Base-by-base conservation (phyloP, 208 protist genomes). In the Tritrichomonas musculus region DNA sequence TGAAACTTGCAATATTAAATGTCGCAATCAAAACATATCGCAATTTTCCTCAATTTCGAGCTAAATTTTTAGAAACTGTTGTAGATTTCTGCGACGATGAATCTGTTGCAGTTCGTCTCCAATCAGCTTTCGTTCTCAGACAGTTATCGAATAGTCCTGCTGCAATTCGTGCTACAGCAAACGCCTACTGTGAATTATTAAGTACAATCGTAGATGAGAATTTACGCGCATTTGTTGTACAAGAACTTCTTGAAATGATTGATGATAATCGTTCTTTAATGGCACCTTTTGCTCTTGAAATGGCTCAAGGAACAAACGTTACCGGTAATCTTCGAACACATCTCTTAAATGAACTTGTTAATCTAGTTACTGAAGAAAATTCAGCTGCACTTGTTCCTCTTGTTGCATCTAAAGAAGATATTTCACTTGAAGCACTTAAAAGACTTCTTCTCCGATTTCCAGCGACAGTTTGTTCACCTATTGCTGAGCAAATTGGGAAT, bases 51-150 rank as follows among this genome's bases (percentile, higher is more conserved):
- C 73, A 49, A 27, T 84, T 53, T n/a, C 27, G 73, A 53, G 73
- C 53, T 49, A 11, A n/a, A 1, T 44, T 84, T 11, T 25, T 84
- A 2, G 73, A 84, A 53, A 53, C 73, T n/a, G 73, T 84, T 84
- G 44, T 84, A 13, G 73, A 84, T 53, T 84, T 84, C n/a, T 53
- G 41, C 53, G 73, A 84, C 22, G 73, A 84, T 53, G 73, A 84
- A 47, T 53, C 44, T 0, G 8, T 44, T 53, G 3, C 39, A 33
- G 73, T 84, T 30, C 36, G 73, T 22, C 17, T 84, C n/a, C 73
- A 84, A 53, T 33, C 73, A 2, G 73, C 73, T 0, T 47, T 39
- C 25, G 73, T 84, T 53, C 53, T 84, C 49, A 9, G 41, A 5
- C 8, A 33, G 25, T 11, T 84, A 3, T 84, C 73, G 0, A 53